Evolutionary conservation across 192 early-diverging fungal species (phyloP).

Genomic region (Coemansia sp.): DNA sequence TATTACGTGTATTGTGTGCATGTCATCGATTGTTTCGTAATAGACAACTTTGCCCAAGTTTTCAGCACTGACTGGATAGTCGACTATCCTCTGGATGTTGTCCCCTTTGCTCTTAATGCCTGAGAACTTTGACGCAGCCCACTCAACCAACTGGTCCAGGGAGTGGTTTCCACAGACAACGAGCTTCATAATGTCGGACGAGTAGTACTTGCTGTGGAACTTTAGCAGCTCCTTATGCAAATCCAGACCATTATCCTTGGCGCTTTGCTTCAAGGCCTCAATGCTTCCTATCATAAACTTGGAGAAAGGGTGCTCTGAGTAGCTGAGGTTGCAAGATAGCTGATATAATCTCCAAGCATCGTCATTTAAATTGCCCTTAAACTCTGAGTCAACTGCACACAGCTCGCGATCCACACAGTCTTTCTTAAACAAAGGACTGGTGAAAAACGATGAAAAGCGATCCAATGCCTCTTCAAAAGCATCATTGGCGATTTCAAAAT

Average conservation of each 20-base stretch:
- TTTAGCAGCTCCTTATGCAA: conserved; percentile 77
- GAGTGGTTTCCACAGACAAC: conserved; percentile 85
- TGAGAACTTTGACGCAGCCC: conserved; percentile 82
- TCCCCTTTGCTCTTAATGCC: conserved; percentile 74
- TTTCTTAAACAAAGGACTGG: conserved; percentile 79
- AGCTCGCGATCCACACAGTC: conserved; percentile 85
- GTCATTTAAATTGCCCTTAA: conserved; percentile 74
- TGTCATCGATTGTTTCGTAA: conserved; percentile 75
- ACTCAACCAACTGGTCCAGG: conserved; percentile 68
- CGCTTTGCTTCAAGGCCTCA: conserved; percentile 68
- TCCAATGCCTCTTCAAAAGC: conserved; percentile 63
- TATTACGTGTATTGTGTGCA: conserved; percentile 64
- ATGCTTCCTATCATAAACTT: conserved; percentile 86
- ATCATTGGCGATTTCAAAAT: conserved; percentile 24
- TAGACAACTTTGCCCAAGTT: conserved; percentile 66
- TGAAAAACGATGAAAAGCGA: conserved; percentile 84
- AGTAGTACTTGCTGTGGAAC: conserved; percentile 86
- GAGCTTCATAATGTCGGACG: conserved; percentile 92
- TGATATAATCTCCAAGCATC: conserved; percentile 35
- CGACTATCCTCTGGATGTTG: conserved; percentile 36
- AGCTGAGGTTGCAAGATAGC: conserved; percentile 2
- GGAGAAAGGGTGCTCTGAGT: conserved; percentile 72
- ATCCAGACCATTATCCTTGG: conserved; percentile 60
- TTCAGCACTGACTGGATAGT: not conserved
- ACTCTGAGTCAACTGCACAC: conserved; percentile 90